Evolutionary conservation across 495 filamentous ascomycete genomes (phyloP), one percentile per base, ranked within the genome.

Genomic region (Trichoderma reesei): DNA sequence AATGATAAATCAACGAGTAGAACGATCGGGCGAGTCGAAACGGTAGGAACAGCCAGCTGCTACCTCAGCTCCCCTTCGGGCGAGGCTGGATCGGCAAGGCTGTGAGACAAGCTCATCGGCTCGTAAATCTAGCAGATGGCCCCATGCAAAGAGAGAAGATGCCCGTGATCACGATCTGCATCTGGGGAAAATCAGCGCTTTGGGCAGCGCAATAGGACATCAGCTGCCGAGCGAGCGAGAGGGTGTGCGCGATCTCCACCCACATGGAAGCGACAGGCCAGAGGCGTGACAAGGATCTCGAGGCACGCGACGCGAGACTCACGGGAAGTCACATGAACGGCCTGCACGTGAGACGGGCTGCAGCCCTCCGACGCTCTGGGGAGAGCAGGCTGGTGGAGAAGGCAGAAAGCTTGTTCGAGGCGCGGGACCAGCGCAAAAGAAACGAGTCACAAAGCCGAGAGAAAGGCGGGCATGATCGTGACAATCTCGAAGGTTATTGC

Each of bases 41-140:
- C 26, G 26, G 26, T 26, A 26, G 26, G 26, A 26, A 26, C 0
- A 26, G 26, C 26, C 26, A 26, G 26, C 26, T 26, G 26, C 26
- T 26, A 26, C 26, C 26, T 26, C 26, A 26, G 26, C 44, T 18
- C 44, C 33, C 51, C 10, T 10, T 56, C 20, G 11, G 26, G 65
- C 54, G 42, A 13, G 36, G 41, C 46, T 56, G 6, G 37, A 60
- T 42, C 37, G 63, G 18, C 44, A 31, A 41, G 37, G 31, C 60
- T 41, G 60, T 20, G 51, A 18, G 26, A 42, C 62, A 44, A 61
- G 36, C 34, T 33, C 34, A 51, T 59, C 31, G 33, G 61, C 61
- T 48, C 41, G 13, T 16, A 48, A 18, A 10, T 31, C 85, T 11
- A 34, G 26, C 26, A 26, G 18, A 33, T 10, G 51, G 9, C 51